Evolutionary conservation across 2,329 filamentous ascomycete species (phyloP).

Genomic region (Drechslerella stenobrocha): DNA sequence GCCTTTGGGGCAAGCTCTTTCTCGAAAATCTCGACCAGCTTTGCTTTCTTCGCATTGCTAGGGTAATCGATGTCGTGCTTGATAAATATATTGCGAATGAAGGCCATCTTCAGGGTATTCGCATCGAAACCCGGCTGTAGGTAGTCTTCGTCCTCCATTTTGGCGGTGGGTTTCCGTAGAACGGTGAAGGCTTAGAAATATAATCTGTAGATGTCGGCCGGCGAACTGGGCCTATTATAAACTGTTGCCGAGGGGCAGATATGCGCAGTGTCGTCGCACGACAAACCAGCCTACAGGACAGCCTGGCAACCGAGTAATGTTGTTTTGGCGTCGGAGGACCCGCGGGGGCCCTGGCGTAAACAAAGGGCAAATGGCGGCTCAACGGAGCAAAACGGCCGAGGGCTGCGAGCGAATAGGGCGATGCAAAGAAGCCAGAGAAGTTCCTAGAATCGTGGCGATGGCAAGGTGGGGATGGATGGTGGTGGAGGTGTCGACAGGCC

Average conservation of each 20-base stretch:
- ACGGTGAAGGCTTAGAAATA: not conserved
- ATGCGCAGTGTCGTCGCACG: constrained; percentile 5
- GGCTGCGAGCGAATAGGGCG: not conserved
- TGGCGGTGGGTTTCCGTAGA: not conserved
- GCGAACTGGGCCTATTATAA: not conserved
- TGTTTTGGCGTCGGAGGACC: constrained; percentile 20
- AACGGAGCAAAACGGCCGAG: not conserved
- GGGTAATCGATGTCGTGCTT: constrained; percentile 84
- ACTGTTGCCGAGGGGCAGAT: not conserved
- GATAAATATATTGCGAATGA: constrained; percentile 86
- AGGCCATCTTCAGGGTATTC: constrained; percentile 78
- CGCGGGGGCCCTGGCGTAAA: constrained; percentile 24
- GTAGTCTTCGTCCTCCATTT: constrained; percentile 60
- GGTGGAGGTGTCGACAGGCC: no score
- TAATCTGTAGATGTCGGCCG: not conserved
- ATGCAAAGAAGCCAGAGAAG: not conserved
- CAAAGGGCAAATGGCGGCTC: constrained; percentile 9
- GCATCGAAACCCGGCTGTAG: constrained; percentile 86
- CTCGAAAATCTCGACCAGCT: constrained; percentile 82
- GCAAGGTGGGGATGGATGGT: not conserved
- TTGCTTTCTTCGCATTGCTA: constrained; percentile 79
- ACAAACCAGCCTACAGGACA: constrained; percentile 6
- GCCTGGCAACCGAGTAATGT: constrained; percentile 40
- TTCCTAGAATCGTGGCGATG: constrained; percentile 3
- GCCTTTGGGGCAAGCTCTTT: constrained; percentile 77